Evolutionary conservation across 129 eudicot genomes (phyloP).

Genomic region (Heracleum sosnowskyi): DNA sequence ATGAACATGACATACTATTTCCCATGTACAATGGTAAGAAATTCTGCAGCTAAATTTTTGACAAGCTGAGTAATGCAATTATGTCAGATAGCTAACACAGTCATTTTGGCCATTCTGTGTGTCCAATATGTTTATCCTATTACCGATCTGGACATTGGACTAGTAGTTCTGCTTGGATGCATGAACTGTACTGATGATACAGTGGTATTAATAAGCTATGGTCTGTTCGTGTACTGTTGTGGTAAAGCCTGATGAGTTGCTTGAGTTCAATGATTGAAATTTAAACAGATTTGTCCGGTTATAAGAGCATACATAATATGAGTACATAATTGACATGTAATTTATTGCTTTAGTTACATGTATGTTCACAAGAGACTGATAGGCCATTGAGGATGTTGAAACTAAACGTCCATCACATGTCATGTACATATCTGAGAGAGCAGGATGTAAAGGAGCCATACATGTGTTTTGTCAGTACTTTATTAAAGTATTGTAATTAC

Average conservation of each 20-base stretch:
- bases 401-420: neutral
- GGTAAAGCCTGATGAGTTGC: neutral
- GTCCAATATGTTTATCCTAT: neutral
- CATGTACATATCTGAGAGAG: neutral
- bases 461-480: neutral
- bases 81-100: neutral
- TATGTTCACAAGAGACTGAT: neutral
- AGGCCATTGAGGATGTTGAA: neutral
- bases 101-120: neutral
- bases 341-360: neutral
- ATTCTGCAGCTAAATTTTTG: neutral
- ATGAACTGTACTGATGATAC: neutral
- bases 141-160: neutral
- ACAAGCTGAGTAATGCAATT: neutral
- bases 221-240: neutral
- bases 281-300: neutral
- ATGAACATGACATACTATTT: neutral
- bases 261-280: neutral
- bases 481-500: neutral
- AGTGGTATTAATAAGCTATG: neutral
- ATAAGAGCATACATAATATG: neutral
- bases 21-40: neutral
- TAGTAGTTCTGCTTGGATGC: neutral
- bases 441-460: neutral
- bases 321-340: neutral